A percentile compares a stretch with the other conserved stretches of the same genome.
Evolutionary conservation across 2,329 filamentous ascomycete species (phyloP).

Genomic region (Daldinia sp.): DNA sequence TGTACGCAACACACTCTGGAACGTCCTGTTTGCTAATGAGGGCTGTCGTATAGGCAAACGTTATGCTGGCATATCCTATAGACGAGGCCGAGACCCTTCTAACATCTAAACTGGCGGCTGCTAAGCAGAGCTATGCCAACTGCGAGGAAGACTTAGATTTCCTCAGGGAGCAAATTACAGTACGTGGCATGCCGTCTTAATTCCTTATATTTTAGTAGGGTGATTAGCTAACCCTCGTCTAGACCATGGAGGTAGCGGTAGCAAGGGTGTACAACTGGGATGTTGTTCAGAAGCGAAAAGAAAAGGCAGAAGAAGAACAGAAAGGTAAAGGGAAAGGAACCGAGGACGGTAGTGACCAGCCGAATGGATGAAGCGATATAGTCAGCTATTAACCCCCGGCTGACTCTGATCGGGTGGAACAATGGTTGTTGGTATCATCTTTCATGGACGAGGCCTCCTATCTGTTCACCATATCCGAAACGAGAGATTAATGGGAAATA

Average conservation of each 20-base stretch:
- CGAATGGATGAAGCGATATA: slow-evolving; percentile 47
- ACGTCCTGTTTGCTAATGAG: slow-evolving; percentile 7
- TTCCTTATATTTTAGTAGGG: not conserved
- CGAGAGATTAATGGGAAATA: slow-evolving; percentile 1
- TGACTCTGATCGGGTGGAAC: not conserved
- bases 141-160: slow-evolving; percentile 98
- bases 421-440: slow-evolving; percentile 2
- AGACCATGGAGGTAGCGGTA: slow-evolving; percentile 97
- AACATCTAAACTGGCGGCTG: slow-evolving; percentile 79
- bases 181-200: slow-evolving; percentile 57
- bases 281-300: slow-evolving; percentile 93
- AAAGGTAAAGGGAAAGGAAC: slow-evolving; percentile 47
- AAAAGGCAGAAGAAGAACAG: slow-evolving; percentile 75
- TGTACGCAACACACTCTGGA: not conserved
- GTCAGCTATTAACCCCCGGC: not conserved
- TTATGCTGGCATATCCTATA: slow-evolving; percentile 96
- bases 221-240: slow-evolving; percentile 19
- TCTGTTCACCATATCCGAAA: not conserved
- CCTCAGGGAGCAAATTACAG: slow-evolving; percentile 94
- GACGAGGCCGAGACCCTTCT: slow-evolving; percentile 86
- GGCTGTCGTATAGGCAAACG: slow-evolving; percentile 75
- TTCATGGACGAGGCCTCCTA: not conserved
- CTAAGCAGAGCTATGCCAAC: slow-evolving; percentile 82
- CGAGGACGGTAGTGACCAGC: slow-evolving; percentile 56
- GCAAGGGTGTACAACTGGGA: slow-evolving; percentile 99